A percentile compares a stretch with the other conserved stretches of the same genome.
Evolutionary conservation across 495 filamentous ascomycete species (phyloP).

Genomic region (Neurospora sp.): DNA sequence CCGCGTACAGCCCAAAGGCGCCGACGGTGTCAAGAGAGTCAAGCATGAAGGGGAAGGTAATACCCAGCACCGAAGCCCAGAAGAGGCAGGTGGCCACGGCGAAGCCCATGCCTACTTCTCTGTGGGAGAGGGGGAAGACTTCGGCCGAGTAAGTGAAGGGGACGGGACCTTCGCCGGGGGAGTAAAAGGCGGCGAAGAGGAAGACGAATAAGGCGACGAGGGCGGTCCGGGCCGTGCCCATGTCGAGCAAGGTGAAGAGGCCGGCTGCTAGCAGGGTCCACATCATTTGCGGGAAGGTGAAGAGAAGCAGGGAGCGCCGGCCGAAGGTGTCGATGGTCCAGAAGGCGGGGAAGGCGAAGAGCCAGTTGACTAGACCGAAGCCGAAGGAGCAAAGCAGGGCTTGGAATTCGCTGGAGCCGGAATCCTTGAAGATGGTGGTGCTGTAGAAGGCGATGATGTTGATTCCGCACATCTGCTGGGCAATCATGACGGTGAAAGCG

Average conservation of each 20-base stretch:
- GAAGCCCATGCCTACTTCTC: constrained; percentile 67
- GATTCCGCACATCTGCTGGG: constrained; percentile 81
- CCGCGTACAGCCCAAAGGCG: constrained; percentile 52
- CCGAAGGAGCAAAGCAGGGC: constrained; percentile 68
- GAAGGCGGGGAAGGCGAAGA: constrained; percentile 76
- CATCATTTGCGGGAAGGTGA: constrained; percentile 80
- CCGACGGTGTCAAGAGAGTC: constrained; percentile 39
- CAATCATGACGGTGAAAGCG: constrained; percentile 60
- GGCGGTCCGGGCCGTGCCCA: constrained; percentile 43
- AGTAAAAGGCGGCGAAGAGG: constrained; percentile 64
- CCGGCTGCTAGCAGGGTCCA: constrained; percentile 68
- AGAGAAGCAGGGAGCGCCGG: constrained; percentile 62
- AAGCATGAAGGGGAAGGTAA: constrained; percentile 60
- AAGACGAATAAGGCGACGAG: constrained; percentile 63
- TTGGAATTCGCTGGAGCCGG: constrained; percentile 44
- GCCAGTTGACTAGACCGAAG: constrained; percentile 71
- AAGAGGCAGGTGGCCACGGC: constrained; percentile 59
- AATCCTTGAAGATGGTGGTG: constrained; percentile 58
- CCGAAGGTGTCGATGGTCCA: constrained; percentile 83
- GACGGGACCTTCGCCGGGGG: constrained; percentile 72
- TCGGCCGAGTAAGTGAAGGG: constrained; percentile 76
- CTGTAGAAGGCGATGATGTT: constrained; percentile 86
- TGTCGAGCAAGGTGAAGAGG: constrained; percentile 53
- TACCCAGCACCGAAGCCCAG: constrained; percentile 54
- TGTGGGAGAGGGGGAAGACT: constrained; percentile 64